phyloP scores from a whole-genome alignment of 78 protist genomes.

The Guillardia theta region DNA sequence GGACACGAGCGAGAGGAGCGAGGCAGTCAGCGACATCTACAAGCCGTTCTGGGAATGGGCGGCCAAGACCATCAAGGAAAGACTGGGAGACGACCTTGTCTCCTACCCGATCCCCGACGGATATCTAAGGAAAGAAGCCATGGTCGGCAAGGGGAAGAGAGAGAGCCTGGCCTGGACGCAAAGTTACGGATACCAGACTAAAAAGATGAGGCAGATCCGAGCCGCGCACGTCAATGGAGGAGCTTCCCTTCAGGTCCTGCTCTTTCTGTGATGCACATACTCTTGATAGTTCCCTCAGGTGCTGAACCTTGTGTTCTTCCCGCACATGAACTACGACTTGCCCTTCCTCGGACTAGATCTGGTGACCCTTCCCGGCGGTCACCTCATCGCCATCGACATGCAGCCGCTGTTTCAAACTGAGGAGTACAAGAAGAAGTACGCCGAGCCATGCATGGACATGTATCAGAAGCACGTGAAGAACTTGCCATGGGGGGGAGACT shows the following conservation, averaged over 20 bases:
- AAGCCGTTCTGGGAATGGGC: neutral
- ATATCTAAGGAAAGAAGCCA: neutral
- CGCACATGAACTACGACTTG: neutral
- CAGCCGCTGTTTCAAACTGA: neutral
- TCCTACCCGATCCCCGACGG: neutral
- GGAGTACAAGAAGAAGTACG: neutral
- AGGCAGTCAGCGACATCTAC: neutral
- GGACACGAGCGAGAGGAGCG: neutral
- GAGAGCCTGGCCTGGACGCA: neutral
- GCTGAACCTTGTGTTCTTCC: conserved; percentile 1
- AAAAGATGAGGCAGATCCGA: neutral
- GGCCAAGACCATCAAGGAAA: neutral
- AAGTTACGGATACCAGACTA: neutral
- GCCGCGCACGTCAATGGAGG: neutral
- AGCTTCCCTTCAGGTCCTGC: neutral
- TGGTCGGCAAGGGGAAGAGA: neutral
- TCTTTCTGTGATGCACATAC: neutral
- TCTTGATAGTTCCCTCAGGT: neutral
- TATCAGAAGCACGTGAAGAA: neutral
- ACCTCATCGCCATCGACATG: conserved; percentile 26
- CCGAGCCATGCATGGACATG: neutral
- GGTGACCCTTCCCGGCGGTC: conserved; percentile 2
- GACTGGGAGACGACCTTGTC: neutral
- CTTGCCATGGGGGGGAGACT: neutral
- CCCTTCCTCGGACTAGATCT: neutral